Evolutionary conservation across 2,329 filamentous ascomycete species (phyloP).

Genomic region (Colletotrichum sp.): DNA sequence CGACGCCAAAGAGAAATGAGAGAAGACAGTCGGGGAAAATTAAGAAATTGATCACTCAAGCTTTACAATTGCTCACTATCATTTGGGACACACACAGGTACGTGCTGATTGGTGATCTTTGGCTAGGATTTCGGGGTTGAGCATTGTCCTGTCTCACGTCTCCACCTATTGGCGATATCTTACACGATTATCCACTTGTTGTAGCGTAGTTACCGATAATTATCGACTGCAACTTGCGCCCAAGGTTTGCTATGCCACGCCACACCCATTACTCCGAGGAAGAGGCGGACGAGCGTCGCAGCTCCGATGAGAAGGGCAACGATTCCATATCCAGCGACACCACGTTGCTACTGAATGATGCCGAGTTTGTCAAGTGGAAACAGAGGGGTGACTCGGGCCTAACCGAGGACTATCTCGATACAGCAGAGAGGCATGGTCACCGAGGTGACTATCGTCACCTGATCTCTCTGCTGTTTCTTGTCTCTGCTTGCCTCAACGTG

Average conservation of each 20-base stretch:
- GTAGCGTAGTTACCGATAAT: fast-evolving
- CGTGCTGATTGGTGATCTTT: background rate
- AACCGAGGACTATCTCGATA: background rate
- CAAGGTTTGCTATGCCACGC: background rate
- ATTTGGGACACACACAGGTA: background rate
- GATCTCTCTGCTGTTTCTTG: background rate
- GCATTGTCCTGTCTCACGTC: background rate
- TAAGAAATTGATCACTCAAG: fast-evolving
- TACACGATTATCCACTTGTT: background rate
- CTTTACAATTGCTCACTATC: background rate
- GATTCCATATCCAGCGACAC: background rate
- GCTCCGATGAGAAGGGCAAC: background rate
- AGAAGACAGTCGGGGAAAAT: background rate
- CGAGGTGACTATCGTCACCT: background rate
- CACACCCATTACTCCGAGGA: background rate
- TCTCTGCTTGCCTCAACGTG: background rate
- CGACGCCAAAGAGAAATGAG: background rate
- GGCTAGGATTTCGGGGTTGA: background rate
- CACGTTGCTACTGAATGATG: background rate
- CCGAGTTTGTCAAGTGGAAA: background rate
- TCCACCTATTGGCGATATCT: background rate
- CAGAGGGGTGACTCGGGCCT: background rate
- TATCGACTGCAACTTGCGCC: background rate
- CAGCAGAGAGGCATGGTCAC: background rate
- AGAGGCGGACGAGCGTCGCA: background rate